Evolutionary conservation across 192 early-diverging fungal genomes (phyloP).

Genomic region (Umbelopsis isabellina): DNA sequence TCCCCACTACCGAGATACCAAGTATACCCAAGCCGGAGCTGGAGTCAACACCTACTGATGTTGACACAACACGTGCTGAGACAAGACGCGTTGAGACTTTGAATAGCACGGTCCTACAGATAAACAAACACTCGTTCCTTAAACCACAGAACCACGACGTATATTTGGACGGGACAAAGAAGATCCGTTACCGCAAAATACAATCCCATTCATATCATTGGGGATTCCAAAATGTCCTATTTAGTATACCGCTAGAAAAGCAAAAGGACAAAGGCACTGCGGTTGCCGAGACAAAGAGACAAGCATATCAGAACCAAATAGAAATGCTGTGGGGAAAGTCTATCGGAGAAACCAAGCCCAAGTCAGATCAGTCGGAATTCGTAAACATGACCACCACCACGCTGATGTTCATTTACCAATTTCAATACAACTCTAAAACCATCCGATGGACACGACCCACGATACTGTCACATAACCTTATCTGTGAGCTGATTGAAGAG

Average conservation of each 20-base stretch:
- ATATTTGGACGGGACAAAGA: slow-evolving; percentile 28
- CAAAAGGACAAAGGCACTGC: neutral
- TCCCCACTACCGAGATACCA: neutral
- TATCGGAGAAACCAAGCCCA: neutral
- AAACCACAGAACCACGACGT: slow-evolving; percentile 36
- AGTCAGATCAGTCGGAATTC: slow-evolving; percentile 2
- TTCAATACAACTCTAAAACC: slow-evolving; percentile 25
- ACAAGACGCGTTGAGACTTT: neutral
- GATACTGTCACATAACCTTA: slow-evolving; percentile 36
- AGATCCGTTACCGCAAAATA: slow-evolving; percentile 28
- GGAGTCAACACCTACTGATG: too few relatives aligned
- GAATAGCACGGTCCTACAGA: slow-evolving; percentile 21
- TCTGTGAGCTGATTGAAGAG: slow-evolving; percentile 30
- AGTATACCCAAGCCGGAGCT: neutral
- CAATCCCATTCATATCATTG: slow-evolving; percentile 45
- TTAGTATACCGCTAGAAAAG: neutral
- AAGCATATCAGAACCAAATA: slow-evolving; percentile 43
- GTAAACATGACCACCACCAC: slow-evolving; percentile 27
- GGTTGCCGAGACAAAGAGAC: slow-evolving; percentile 34
- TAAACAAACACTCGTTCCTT: slow-evolving; percentile 31
- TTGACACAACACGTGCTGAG: too few relatives aligned
- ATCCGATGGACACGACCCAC: slow-evolving; percentile 37
- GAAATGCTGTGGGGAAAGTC: slow-evolving; percentile 31
- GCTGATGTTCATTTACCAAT: slow-evolving; percentile 33
- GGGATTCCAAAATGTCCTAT: slow-evolving; percentile 43